These are phyloP conservation scores for Picea glauca DNA, from an alignment of 75 land plant species.

Conservation along the genomic window DNA sequence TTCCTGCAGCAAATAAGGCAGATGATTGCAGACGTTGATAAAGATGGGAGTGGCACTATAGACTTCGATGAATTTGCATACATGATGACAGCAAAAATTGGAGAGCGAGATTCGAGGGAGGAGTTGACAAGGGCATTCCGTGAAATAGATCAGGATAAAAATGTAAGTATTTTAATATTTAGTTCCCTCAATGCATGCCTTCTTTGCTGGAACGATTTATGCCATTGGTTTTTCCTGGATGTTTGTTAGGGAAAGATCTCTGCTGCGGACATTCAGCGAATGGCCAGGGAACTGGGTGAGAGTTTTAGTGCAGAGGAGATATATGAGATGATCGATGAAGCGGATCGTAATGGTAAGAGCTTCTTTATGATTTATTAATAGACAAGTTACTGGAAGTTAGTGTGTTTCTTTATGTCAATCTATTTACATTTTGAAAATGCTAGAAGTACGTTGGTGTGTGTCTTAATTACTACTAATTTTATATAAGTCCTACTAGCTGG, in stretches of 20 bases:
- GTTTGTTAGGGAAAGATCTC: slow-evolving; percentile 86
- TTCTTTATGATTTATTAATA: not conserved
- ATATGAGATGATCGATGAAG: slow-evolving; percentile 89
- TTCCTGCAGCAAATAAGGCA: slow-evolving; percentile 74
- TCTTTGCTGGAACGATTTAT: not conserved
- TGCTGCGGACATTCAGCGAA: slow-evolving; percentile 64
- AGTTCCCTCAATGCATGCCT: not conserved
- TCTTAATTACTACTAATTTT: not conserved
- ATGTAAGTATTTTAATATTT: slow-evolving; percentile 33
- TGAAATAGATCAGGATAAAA: slow-evolving; percentile 83
- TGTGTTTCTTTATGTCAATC: not conserved
- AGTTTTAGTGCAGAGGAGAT: slow-evolving; percentile 66
- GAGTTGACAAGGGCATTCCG: slow-evolving; percentile 84
- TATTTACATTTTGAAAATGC: not conserved
- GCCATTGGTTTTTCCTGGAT: not conserved
- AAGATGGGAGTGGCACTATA: slow-evolving; percentile 78
- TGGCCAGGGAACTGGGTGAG: slow-evolving; percentile 85
- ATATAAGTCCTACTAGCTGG: not conserved
- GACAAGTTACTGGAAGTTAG: not conserved
- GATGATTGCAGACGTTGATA: slow-evolving; percentile 85
- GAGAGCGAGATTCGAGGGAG: slow-evolving; percentile 92
- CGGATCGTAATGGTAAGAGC: slow-evolving; percentile 80
- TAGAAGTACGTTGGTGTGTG: not conserved
- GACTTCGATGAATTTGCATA: slow-evolving; percentile 89
- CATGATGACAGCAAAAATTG: slow-evolving; percentile 98